A percentile compares a stretch with the other conserved stretches of the same genome.
Evolutionary conservation across 2,329 filamentous ascomycete species (phyloP).

Genomic region (Ceratocystis ficicola): DNA sequence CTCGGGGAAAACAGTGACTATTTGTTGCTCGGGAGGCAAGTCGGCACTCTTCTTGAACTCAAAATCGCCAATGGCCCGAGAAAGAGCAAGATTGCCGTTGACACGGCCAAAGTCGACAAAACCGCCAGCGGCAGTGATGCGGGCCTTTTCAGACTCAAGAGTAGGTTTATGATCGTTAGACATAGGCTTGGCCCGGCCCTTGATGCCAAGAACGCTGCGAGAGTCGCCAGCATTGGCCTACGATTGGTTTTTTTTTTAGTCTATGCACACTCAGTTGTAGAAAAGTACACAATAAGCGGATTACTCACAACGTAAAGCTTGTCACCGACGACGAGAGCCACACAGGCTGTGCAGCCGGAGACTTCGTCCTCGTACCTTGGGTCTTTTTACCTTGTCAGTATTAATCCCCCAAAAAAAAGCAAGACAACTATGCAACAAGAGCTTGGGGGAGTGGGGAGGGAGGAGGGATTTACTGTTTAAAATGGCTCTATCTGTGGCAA

Average conservation of each 20-base stretch:
- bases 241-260: slow-evolving; percentile 4
- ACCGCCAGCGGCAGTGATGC: slow-evolving; percentile 88
- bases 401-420: neutral
- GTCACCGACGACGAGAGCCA: slow-evolving; percentile 74
- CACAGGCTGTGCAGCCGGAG: slow-evolving; percentile 92
- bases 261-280: neutral
- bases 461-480: slow-evolving; percentile 58
- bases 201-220: slow-evolving; percentile 85
- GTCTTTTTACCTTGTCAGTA: slow-evolving; percentile 43
- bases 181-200: slow-evolving; percentile 90
- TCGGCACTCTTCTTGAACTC: slow-evolving; percentile 99
- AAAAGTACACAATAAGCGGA: neutral
- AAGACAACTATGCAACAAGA: neutral
- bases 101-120: slow-evolving; percentile 98
- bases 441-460: neutral
- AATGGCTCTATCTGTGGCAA: slow-evolving; percentile 91
- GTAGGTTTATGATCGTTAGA: slow-evolving; percentile 99
- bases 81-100: slow-evolving; percentile 93
- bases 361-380: slow-evolving; percentile 96
- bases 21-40: slow-evolving; percentile 93
- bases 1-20: slow-evolving; percentile 93
- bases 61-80: slow-evolving; percentile 95
- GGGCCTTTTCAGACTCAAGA: slow-evolving; percentile 93
- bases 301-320: slow-evolving; percentile 87
- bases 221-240: slow-evolving; percentile 97